A percentile compares a stretch with the other conserved stretches of the same genome.
These are phyloP conservation scores for Chara braunii DNA, from an alignment of 139 green algal genomes.

Conservation along the genomic window DNA sequence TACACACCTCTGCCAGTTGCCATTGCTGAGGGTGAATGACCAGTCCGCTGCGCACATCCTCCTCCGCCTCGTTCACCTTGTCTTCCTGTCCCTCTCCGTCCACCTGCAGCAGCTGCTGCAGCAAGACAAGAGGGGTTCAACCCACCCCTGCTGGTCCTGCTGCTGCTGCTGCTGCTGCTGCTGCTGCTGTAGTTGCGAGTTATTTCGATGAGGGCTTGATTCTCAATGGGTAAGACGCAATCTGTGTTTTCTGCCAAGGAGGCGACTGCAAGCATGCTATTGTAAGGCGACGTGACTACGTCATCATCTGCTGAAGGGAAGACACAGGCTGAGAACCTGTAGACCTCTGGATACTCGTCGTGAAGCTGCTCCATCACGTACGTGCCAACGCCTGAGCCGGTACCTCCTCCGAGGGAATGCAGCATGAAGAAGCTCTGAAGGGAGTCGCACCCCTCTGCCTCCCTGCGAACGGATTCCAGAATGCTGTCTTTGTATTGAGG, in stretches of 20 bases:
- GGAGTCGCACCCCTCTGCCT: conserved; percentile 62
- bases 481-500: conserved; percentile 57
- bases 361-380: conserved; percentile 62
- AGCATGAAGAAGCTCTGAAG: conserved; percentile 58
- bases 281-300: conserved; percentile 80
- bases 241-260: conserved; percentile 66
- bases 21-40: no score
- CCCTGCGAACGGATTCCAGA: conserved; percentile 38
- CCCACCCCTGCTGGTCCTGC: no score
- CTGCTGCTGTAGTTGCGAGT: no score
- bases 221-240: conserved; percentile 73
- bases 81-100: no score
- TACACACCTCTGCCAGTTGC: no score
- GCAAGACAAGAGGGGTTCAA: no score
- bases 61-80: no score
- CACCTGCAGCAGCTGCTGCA: no score
- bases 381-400: conserved; percentile 65
- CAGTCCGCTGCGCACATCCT: no score
- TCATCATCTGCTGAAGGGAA: conserved; percentile 72
- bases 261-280: no score
- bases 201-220: conserved; percentile 73
- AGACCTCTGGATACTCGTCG: conserved; percentile 66
- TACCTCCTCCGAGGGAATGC: conserved; percentile 74
- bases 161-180: no score
- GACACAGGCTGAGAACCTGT: conserved; percentile 59